phyloP scores from a whole-genome alignment of 768 basidiomycete genomes.

The Mycena polygramma region DNA sequence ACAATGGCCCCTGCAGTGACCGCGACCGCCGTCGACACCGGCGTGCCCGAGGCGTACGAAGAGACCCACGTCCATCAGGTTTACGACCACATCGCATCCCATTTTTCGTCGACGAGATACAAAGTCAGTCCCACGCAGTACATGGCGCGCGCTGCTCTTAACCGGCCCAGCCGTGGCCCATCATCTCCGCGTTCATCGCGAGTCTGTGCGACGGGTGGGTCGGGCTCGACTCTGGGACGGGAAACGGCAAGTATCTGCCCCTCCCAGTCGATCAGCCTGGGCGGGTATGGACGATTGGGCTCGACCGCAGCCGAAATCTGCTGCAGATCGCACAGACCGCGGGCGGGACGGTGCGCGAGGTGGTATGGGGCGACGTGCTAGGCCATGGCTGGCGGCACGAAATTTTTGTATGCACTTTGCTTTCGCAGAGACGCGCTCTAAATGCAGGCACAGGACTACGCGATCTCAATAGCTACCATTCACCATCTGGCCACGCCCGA shows the following conservation, averaged over 20 bases:
- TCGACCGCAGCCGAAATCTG: conserved; percentile 87
- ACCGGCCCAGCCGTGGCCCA: conserved; percentile 84
- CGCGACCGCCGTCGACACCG: conserved; percentile 56
- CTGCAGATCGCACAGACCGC: conserved; percentile 81
- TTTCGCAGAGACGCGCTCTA: background rate
- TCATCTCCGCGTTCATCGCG: conserved; percentile 81
- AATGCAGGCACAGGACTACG: conserved; percentile 20
- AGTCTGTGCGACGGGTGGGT: conserved; percentile 82
- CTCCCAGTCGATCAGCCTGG: conserved; percentile 73
- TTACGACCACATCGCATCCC: conserved; percentile 87
- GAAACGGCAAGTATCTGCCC: conserved; percentile 97
- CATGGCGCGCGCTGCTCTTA: background rate
- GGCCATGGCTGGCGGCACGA: conserved; percentile 80
- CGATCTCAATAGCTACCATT: conserved; percentile 95
- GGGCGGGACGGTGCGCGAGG: conserved; percentile 72
- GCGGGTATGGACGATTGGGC: conserved; percentile 80
- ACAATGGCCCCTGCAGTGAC: conserved; percentile 55
- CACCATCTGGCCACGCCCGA: conserved; percentile 91
- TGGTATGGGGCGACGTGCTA: conserved; percentile 85
- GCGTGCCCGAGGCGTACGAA: conserved; percentile 72
- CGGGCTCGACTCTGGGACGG: conserved; percentile 95
- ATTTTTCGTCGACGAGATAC: conserved; percentile 92
- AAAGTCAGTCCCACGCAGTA: conserved; percentile 64
- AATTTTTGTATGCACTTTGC: conserved; percentile 71
- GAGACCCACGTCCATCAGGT: conserved; percentile 82